These are phyloP conservation scores for Ophiostoma montium DNA, from an alignment of 2,329 filamentous ascomycete species.

Conservation along the genomic window DNA sequence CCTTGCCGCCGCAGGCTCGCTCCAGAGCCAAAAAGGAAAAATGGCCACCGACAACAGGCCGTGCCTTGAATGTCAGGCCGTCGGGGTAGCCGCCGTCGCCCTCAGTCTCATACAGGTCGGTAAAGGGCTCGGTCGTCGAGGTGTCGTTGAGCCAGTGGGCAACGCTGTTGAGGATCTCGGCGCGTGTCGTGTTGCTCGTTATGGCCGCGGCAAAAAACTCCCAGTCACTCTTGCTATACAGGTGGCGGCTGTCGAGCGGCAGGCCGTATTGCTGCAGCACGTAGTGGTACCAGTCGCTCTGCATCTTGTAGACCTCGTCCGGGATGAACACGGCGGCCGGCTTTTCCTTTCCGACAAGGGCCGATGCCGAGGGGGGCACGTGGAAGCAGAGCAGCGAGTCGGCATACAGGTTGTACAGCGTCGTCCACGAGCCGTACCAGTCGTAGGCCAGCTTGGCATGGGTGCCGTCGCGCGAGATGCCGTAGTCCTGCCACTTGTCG, in stretches of 20 bases:
- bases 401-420: slow-evolving; percentile 60
- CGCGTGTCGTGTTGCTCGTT: slow-evolving; percentile 50
- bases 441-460: slow-evolving; percentile 64
- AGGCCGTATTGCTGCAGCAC: slow-evolving; percentile 73
- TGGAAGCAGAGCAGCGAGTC: slow-evolving; percentile 32
- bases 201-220: slow-evolving; percentile 80
- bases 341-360: slow-evolving; percentile 11
- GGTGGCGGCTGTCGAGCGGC: slow-evolving; percentile 66
- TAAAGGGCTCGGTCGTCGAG: slow-evolving; percentile 58
- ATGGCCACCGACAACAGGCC: slow-evolving; percentile 73
- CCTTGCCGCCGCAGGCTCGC: slow-evolving; percentile 60
- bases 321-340: slow-evolving; percentile 47
- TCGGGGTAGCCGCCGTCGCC: slow-evolving; percentile 61
- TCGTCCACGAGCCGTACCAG: slow-evolving; percentile 67
- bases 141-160: slow-evolving; percentile 79
- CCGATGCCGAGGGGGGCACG: slow-evolving; percentile 4
- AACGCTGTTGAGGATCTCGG: slow-evolving; percentile 59
- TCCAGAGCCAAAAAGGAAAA: slow-evolving; percentile 76
- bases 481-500: slow-evolving; percentile 53
- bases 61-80: slow-evolving; percentile 60
- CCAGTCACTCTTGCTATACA: slow-evolving; percentile 86
- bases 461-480: slow-evolving; percentile 50
- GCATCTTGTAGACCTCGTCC: slow-evolving; percentile 59
- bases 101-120: slow-evolving; percentile 73
- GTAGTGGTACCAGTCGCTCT: slow-evolving; percentile 67